Base-by-base conservation (phyloP, 116 monocot genomes). In the Posidonia oceanica region DNA sequence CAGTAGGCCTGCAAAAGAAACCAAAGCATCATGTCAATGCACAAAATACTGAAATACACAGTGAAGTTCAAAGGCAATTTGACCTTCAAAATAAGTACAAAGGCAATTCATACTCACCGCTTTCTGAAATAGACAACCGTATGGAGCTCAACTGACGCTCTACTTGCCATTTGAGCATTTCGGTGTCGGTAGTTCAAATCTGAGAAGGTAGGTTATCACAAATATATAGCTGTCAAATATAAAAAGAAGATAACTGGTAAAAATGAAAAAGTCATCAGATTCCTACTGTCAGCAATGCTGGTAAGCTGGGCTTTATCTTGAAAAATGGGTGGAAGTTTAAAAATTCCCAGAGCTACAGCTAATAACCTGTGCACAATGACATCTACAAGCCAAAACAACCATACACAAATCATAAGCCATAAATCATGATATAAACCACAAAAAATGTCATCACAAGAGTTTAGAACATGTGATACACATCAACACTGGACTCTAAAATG, bases 131-230 rank as follows among this genome's bases (percentile, higher is more conserved):
- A 97, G 23, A 97, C 85, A 22, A 87, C 80, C 3, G 97, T 97
- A 71, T 97, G 92, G 23, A 97, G 85, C 72, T 97, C 97, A 66
- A 97, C 97, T 29, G 97, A 97, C 36, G 92, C 85, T 66, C 97
- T 71, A 65, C 97, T 86, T 54, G 97, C 97, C 97, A 97, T 97
- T 72, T 97, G 97, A 67, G 97, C 97, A 85, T 97, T 97, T 78
- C 97, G 84, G 70, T 97, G 97, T 4, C 97, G 81, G 72, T 87
- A 83, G 75, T 97, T 97, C 66, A 97, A 84, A 78, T 97, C 97
- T 97, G 75, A 58, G 64, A 71, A 42, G 70, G 7, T 11, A 60
- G 37, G 10, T 66, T 42, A 14, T 68, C 68, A 68, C 5, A 68
- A 68, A 39, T 15, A 52, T 22, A 2, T 3, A 38, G 62, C 39